phyloP scores from a whole-genome alignment of 2,329 filamentous ascomycete genomes.

The Neurospora sp. region DNA sequence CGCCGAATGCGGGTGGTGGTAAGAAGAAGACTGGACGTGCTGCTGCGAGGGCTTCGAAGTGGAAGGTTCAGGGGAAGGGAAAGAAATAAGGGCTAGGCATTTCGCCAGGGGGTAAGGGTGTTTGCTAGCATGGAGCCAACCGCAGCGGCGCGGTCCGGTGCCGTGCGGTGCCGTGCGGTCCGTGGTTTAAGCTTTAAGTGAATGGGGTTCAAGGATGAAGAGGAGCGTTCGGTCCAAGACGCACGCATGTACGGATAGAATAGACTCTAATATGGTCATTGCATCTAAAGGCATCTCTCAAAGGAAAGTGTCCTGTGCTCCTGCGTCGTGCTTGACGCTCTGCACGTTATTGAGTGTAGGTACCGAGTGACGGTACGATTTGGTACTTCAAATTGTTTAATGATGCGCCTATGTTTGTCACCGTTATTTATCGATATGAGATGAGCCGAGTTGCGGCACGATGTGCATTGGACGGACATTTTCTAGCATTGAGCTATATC shows the following conservation, averaged over 20 bases:
- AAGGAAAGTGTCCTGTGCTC: not conserved
- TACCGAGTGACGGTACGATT: too few species aligned
- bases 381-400: too few species aligned
- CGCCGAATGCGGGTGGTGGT: constrained; percentile 12
- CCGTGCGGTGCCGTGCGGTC: not conserved
- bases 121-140: not conserved
- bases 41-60: constrained; percentile 12
- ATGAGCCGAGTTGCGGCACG: too few species aligned
- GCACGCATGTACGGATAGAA: not conserved
- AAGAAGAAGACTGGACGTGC: constrained; percentile 24
- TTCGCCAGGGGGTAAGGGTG: not conserved
- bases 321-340: not conserved
- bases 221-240: not conserved
- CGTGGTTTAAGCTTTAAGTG: not conserved
- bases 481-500: too few species aligned
- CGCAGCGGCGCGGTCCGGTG: not conserved
- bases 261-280: not conserved
- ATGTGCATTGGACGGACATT: too few species aligned
- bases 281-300: not conserved
- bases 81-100: not conserved
- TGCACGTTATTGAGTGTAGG: not conserved
- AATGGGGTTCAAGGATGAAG: not conserved
- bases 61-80: constrained; percentile 8
- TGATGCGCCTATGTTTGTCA: too few species aligned
- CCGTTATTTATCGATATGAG: too few species aligned